Conservation (phyloP, 441 rosid species). For the Pelargonium cotyledonis region DNA sequence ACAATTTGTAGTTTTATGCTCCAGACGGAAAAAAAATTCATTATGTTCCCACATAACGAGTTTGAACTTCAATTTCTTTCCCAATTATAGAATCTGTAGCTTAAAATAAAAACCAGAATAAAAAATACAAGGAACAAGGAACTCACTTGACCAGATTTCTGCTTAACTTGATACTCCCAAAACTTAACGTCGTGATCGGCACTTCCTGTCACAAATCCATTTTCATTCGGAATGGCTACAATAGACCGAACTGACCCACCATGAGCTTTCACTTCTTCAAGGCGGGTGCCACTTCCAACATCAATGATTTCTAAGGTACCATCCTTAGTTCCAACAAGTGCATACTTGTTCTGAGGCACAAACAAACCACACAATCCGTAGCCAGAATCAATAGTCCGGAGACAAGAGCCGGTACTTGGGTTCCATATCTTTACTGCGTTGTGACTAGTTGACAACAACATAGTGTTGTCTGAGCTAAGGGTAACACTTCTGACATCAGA, state of each 20-base stretch:
- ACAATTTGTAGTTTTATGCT: too few species aligned
- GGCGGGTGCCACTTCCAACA: slow-evolving; percentile 69
- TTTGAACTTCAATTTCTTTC: not conserved
- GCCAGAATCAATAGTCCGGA: slow-evolving; percentile 82
- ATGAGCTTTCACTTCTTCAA: slow-evolving; percentile 77
- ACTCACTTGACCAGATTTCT: slow-evolving; percentile 62
- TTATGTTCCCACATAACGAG: not conserved
- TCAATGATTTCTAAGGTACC: slow-evolving; percentile 83
- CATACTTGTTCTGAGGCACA: slow-evolving; percentile 70
- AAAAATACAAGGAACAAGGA: slow-evolving; percentile 10
- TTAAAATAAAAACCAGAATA: not conserved
- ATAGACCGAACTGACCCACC: slow-evolving; percentile 78
- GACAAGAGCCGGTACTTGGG: slow-evolving; percentile 93
- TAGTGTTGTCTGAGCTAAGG: slow-evolving; percentile 77
- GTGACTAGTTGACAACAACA: slow-evolving; percentile 95
- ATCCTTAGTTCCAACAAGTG: slow-evolving; percentile 81
- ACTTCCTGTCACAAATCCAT: slow-evolving; percentile 88
- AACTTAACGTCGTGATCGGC: slow-evolving; percentile 91
- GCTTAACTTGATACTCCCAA: slow-evolving; percentile 79
- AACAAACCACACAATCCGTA: slow-evolving; percentile 91
- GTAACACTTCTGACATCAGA: slow-evolving; percentile 89
- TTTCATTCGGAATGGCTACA: slow-evolving; percentile 64
- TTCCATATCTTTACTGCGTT: slow-evolving; percentile 89
- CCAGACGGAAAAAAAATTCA: too few species aligned
- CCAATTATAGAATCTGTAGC: not conserved